Base-by-base conservation (phyloP, 2,329 filamentous ascomycete genomes). In the Colletotrichum sp. region DNA sequence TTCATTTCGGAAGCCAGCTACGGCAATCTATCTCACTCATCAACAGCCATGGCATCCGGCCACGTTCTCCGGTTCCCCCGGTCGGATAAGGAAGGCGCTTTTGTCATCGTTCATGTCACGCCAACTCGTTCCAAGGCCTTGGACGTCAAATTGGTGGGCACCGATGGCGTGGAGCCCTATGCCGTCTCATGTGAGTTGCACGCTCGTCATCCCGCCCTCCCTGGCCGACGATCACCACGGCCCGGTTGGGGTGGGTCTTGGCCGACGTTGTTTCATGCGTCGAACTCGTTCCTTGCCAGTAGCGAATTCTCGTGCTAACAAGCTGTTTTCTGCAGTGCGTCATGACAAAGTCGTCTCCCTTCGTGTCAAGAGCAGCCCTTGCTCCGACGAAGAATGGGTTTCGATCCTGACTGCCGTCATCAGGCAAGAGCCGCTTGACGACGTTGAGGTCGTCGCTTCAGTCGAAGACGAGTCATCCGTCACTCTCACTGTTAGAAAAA, bases 91-190 rank as follows among this genome's bases (percentile, higher is more conserved):
- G 85, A 88, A 61, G 85, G 87, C 63, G 84, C 86, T 19, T 92
- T 90, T 78, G 88, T 95, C 34, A 87, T 96, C 27, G 81, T 94
- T 22, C 89, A 94, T 79, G 89, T 92, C 72, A 86, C 87, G 3
- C 85, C 89, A 27, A 88, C 83, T 71, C 86, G 86, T 48, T 84
- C 86, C 44, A 76, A 87, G 73, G 87, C 89, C 2, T 85, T 95
- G 34, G 93, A 95, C 82, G 83, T 94, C 63, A 92, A 91, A 81
- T 83, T 96, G 34, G 87, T 93, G 39, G 94, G 90, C 39, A 95
- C 93, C 34, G 94, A 96, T 80, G 91, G 91, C 71, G 88, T 90
- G 72, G 88, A 87, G 64, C 89, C 92, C 8, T 94, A 92, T 83
- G 85, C 88, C 57, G 83, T 87, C 72, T 88, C 88, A 77, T 84